phyloP scores from a whole-genome alignment of 73 alveolate genomes.

The Diophrys appendiculata region DNA sequence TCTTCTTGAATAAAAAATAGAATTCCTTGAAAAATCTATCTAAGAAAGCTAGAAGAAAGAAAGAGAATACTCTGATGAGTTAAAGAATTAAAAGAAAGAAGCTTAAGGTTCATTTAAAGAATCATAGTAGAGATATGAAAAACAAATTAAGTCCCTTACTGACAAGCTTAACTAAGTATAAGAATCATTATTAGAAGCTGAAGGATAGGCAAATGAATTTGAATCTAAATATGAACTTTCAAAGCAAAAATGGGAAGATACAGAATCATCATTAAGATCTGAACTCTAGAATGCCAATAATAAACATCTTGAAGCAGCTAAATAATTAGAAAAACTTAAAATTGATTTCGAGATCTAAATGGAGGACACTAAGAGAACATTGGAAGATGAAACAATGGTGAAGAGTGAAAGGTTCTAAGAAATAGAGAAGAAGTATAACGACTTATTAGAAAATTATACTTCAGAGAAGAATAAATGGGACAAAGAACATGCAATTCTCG shows the following conservation, averaged over 20 bases:
- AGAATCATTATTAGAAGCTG: conserved; percentile 40
- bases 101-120: conserved; percentile 15
- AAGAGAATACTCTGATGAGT: conserved; percentile 25
- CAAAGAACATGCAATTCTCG: conserved; percentile 49
- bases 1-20: conserved; percentile 62
- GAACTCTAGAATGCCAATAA: neutral
- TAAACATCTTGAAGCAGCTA: conserved; percentile 2
- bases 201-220: conserved; percentile 4
- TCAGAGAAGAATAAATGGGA: conserved; percentile 18
- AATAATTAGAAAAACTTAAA: conserved; percentile 17
- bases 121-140: conserved; percentile 27
- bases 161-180: conserved; percentile 12
- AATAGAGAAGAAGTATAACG: conserved; percentile 18
- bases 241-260: conserved; percentile 3
- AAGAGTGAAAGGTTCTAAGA: conserved; percentile 1
- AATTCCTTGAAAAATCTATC: conserved; percentile 55
- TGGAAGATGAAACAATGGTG: conserved; percentile 13
- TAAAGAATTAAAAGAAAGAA: conserved; percentile 41
- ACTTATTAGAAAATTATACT: conserved; percentile 13
- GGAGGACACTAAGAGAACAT: neutral
- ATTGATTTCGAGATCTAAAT: conserved; percentile 20
- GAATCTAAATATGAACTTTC: conserved; percentile 18
- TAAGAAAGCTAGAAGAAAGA: conserved; percentile 30
- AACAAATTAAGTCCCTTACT: conserved; percentile 17
- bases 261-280: conserved; percentile 28